Percentiles rank a stretch among this genome's conserved stretches.
These are phyloP conservation scores for Syzygium grande DNA, from an alignment of 345 rosid genomes.

Conservation along the genomic window DNA sequence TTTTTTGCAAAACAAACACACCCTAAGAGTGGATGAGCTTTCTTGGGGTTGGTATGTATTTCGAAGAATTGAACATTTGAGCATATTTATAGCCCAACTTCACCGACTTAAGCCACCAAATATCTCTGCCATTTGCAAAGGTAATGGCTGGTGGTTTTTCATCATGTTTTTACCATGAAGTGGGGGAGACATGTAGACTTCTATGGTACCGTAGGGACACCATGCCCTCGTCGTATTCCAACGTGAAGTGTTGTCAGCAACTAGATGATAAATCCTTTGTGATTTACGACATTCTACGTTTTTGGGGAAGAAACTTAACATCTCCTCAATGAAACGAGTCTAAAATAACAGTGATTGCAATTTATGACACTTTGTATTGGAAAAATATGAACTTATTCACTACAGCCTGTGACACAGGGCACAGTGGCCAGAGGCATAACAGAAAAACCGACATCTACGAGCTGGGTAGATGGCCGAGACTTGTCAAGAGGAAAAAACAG, in stretches of 20 bases:
- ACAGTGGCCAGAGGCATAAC: background rate
- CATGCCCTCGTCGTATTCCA: background rate
- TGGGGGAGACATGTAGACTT: background rate
- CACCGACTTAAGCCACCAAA: background rate
- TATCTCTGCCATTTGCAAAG: background rate
- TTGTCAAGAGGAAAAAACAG: background rate
- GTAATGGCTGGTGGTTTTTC: background rate
- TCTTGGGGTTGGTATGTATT: background rate
- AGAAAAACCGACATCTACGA: background rate
- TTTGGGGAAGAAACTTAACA: background rate
- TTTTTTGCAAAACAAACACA: too few relatives aligned
- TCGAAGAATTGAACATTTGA: background rate
- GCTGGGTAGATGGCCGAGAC: background rate
- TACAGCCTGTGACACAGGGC: background rate
- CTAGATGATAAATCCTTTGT: background rate
- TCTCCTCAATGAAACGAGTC: background rate
- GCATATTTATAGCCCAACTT: background rate
- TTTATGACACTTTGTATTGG: background rate
- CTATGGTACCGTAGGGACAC: background rate
- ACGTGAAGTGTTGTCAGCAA: background rate
- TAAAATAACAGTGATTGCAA: background rate
- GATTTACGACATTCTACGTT: background rate
- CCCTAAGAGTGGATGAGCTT: background rate
- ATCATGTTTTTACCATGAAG: background rate
- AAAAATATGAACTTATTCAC: background rate